These are phyloP conservation scores for Teunomyces funiuensis DNA, from an alignment of 805 yeast genomes.

Conservation along the genomic window DNA sequence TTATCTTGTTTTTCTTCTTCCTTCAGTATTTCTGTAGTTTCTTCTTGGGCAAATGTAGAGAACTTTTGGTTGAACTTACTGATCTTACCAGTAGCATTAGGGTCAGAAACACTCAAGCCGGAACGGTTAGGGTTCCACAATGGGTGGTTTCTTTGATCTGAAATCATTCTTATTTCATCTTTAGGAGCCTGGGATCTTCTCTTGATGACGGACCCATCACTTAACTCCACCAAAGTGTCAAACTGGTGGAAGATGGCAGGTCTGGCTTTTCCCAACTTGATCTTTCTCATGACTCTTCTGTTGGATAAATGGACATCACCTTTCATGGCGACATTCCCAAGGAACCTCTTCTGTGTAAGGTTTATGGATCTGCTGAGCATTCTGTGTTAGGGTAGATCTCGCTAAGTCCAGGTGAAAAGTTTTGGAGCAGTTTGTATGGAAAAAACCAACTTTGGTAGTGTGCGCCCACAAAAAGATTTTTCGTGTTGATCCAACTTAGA, in stretches of 20 bases:
- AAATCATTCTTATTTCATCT: slow-evolving; percentile 77
- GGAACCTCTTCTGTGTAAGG: slow-evolving; percentile 4
- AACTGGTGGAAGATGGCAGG: slow-evolving; percentile 93
- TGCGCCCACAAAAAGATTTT: slow-evolving; percentile 6
- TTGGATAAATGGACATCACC: slow-evolving; percentile 44
- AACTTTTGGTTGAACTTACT: slow-evolving; percentile 71
- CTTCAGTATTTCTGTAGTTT: slow-evolving; percentile 7
- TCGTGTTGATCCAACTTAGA: slow-evolving; percentile 6
- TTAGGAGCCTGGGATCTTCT: slow-evolving; percentile 88
- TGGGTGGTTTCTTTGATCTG: slow-evolving; percentile 84
- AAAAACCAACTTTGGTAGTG: slow-evolving; percentile 10
- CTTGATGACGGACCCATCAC: slow-evolving; percentile 87
- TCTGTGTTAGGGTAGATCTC: background rate
- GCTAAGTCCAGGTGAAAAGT: background rate
- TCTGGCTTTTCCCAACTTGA: slow-evolving; percentile 79
- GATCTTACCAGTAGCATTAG: slow-evolving; percentile 81
- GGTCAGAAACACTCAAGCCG: slow-evolving; percentile 70
- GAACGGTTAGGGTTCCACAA: slow-evolving; percentile 88
- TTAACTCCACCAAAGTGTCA: slow-evolving; percentile 82
- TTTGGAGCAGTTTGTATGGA: slow-evolving; percentile 1
- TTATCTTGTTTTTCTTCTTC: slow-evolving; percentile 36
- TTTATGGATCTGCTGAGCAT: slow-evolving; percentile 3
- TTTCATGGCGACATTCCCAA: slow-evolving; percentile 8
- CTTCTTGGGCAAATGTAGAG: slow-evolving; percentile 41
- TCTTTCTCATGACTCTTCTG: slow-evolving; percentile 66